Evolutionary conservation across 2,329 filamentous ascomycete genomes (phyloP).

Genomic region (Claviceps africana): DNA sequence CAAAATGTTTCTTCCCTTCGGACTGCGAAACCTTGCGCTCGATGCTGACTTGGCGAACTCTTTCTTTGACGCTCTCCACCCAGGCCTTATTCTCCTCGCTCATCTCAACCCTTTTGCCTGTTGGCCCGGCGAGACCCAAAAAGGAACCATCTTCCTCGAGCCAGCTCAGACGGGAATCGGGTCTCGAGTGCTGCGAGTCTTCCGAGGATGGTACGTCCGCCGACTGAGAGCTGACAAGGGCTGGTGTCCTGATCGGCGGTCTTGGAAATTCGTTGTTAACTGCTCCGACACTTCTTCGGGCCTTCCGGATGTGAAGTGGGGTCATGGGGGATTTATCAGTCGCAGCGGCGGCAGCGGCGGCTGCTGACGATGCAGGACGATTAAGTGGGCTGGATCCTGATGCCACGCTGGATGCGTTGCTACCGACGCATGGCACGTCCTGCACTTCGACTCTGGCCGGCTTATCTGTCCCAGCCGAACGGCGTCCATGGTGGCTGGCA

Average conservation of each 20-base stretch:
- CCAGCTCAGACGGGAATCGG: conserved; percentile 42
- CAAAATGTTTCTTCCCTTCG: conserved; percentile 35
- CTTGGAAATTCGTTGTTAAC: conserved; percentile 17
- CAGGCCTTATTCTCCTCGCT: conserved; percentile 63
- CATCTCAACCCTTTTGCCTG: conserved; percentile 48
- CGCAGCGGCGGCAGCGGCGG: conserved; percentile 13
- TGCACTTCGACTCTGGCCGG: conserved; percentile 45
- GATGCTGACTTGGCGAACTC: conserved; percentile 57
- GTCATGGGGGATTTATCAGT: conserved; percentile 26
- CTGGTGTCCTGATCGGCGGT: conserved; percentile 29
- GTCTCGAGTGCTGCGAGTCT: conserved; percentile 31
- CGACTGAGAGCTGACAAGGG: conserved; percentile 15
- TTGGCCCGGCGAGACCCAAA: conserved; percentile 58
- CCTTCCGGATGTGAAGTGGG: conserved; percentile 41
- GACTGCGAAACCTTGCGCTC: conserved; percentile 27
- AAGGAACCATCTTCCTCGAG: conserved; percentile 43
- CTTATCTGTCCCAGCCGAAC: conserved; percentile 28
- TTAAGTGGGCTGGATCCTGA: conserved; percentile 26
- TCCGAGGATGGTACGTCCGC: conserved; percentile 31
- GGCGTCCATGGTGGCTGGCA: conserved; percentile 78
- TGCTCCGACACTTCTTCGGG: conserved; percentile 31
- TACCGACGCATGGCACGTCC: conserved; percentile 27
- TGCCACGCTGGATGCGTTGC: conserved; percentile 11
- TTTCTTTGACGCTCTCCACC: conserved; percentile 73
- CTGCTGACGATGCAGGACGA: conserved; percentile 25